Evolutionary conservation across 129 eudicot genomes (phyloP).

Genomic region (carrot (Daucus carota)): DH1_v3.0 NC_030382.2:54725501-54726000

Average conservation of each 20-base stretch:
- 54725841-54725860: neutral
- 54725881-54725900: neutral
- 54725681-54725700: conserved; percentile 50
- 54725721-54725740: conserved; percentile 47
- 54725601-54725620: conserved; percentile 8
- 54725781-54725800: conserved; percentile 55
- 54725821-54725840: neutral
- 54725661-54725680: conserved; percentile 35
- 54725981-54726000: neutral
- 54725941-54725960: neutral
- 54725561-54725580: conserved; percentile 11
- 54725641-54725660: conserved; percentile 22
- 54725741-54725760: conserved; percentile 51
- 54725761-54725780: conserved; percentile 57
- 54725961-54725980: neutral
- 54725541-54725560: neutral
- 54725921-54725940: neutral
- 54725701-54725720: conserved; percentile 29
- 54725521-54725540: conserved; percentile 35
- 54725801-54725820: conserved; percentile 48
- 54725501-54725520: conserved; percentile 27
- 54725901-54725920: neutral
- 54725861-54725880: neutral
- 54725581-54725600: conserved; percentile 20
- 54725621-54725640: conserved; percentile 38